phyloP scores from a whole-genome alignment of 257 asterid species.

The Vinca minor region DNA sequence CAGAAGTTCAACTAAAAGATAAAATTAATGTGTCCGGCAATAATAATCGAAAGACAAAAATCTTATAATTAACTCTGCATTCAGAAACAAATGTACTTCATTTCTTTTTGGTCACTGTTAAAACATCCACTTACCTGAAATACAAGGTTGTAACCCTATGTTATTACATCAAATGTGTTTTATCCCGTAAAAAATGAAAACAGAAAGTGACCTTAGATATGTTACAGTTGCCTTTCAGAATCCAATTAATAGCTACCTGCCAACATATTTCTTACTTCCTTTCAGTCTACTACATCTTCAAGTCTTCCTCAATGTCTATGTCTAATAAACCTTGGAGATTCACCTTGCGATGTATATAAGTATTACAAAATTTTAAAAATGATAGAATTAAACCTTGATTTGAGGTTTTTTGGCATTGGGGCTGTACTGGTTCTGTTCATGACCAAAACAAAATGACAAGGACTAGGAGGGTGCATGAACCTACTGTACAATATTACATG shows the following conservation, averaged over 20 bases:
- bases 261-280: not conserved
- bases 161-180: not conserved
- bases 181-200: not conserved
- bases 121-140: not conserved
- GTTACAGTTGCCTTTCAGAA: not conserved
- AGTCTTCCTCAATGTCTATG: not conserved
- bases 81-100: not conserved
- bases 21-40: not conserved
- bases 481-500: too few relatives aligned
- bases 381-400: not conserved
- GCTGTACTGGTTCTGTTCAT: not conserved
- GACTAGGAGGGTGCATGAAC: not conserved
- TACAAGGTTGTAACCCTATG: not conserved
- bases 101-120: not conserved
- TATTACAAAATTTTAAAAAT: not conserved
- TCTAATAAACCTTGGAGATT: not conserved
- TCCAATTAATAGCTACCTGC: not conserved
- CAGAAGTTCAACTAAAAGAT: not conserved
- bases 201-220: not conserved
- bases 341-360: not conserved
- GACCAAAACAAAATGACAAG: not conserved
- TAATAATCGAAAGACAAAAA: not conserved
- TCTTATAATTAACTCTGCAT: not conserved
- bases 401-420: not conserved
- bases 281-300: not conserved